Base-by-base conservation (phyloP, 2,329 filamentous ascomycete genomes). In the Apiospora marii region DNA sequence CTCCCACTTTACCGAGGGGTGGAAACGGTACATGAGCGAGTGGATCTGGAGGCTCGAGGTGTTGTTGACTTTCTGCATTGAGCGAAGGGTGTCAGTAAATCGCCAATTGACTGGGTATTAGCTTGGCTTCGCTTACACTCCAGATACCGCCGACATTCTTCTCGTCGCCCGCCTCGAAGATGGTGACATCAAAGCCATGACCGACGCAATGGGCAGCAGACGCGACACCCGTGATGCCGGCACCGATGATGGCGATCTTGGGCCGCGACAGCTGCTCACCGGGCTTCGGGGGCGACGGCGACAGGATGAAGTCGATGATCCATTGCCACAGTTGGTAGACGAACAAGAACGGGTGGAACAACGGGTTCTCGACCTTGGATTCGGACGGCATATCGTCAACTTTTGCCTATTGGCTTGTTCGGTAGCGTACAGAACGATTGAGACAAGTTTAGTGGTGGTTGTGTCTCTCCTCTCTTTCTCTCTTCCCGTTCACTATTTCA, bases 21-120 rank as follows among this genome's bases (percentile, higher is more conserved):
- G 93, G 80, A 97, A 97, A 30, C 94, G 90, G 81, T 96, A 97
- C 94, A 96, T 96, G 72, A 95, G 81, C 27, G 91, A 94, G 80
- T 97, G 93, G 30, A 97, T 95, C 78, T 96, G 94, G 0, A 97
- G 87, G 22, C 93, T 90, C 0, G 93, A 95, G 0, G 93, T 95
- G 70, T 93, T 93, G 83, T 96, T 96, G 53, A 96, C 93, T 81
- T 89, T 88, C 91, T 94, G 73, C 34, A 37, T 6, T 1, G 3
- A 14, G 0, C 1, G n/a, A 27, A 14, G 2, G 2, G 16, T 4
- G 10, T 61, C 3, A 61, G 53, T 13, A 19, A 37, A 2, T 22
- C 3, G 30, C 30, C 19, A 8, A 19, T 34, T 5, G 6, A 3
- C 27, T 3, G 1, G 7, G 51, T 3, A 13, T 58, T 58, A 14